Evolutionary conservation across 768 basidiomycete genomes (phyloP), one percentile per base, ranked within the genome.

Genomic region (Lyophyllum shimeji): DNA sequence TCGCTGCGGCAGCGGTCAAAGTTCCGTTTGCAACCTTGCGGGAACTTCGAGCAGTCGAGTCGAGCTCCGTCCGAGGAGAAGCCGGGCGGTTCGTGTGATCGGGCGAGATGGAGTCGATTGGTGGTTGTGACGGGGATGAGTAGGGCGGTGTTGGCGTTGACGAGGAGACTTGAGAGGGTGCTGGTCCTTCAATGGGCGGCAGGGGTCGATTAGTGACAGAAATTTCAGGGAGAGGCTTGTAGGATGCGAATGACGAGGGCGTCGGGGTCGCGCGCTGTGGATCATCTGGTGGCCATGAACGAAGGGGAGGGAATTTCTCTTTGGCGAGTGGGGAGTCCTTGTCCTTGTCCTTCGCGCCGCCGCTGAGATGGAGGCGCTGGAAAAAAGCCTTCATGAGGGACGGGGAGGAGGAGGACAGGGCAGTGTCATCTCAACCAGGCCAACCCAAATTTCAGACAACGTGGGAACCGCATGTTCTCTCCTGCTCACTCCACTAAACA

Each of bases 351-450:
- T 85, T 88, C 66, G 78, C 71, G 62, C 80, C 81, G 50, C 79
- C 80, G 53, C 83, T 82, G 64, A 85, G 72, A 67, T 90, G 89
- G 63, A 93, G 75, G 66, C 90, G 83, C 67, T 82, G 81, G 71
- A 93, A 82, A 63, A 93, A 87, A 43, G 91, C 90, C 80, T 91
- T 93, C 90, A 93, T 93, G 70, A 58, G 45, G 53, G 40, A 53
- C 51, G 40, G 27, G 53, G 54, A 42, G 52, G 50, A 21, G 37
- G 34, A 34, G 46, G 33, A 45, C 45, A 12, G 40, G 45, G 48
- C 45, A 53, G 46, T 45, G 53, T 24, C 47, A 50, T 43, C 39
- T 24, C 34, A 31, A 21, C 60, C 56, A 53, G 59, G 62, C 66
- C 69, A 71, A 73, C 67, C 61, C 65, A 70, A 67, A 60, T 64